Evolutionary conservation across 371 early-diverging fungal genomes (phyloP).

Genomic region (Dinochytrium kinnereticum): DNA sequence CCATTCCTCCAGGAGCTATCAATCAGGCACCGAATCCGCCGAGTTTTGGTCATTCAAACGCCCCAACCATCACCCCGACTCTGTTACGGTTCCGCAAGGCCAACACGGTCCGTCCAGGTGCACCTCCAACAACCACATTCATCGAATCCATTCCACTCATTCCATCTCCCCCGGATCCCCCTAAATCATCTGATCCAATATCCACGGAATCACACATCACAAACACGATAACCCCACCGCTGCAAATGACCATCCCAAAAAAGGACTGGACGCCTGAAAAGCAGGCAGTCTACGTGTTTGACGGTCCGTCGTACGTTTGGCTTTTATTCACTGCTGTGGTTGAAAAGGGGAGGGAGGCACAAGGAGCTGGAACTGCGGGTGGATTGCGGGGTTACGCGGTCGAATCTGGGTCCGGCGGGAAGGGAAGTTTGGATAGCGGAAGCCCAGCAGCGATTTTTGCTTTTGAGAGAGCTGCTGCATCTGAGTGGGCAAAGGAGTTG

Average conservation of each 20-base stretch:
- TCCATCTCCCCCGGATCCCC: neutral
- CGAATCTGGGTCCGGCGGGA: neutral
- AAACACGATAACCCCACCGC: neutral
- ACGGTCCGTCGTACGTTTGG: neutral
- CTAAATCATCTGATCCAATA: no score
- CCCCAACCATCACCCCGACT: neutral
- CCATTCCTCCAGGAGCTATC: no score
- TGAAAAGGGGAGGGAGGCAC: neutral
- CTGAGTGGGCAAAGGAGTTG: constrained; percentile 33
- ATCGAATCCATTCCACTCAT: constrained; percentile 1
- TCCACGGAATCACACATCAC: no score
- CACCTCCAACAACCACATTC: neutral
- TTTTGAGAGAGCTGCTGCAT: constrained; percentile 4
- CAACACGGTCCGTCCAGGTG: neutral
- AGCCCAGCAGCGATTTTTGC: neutral
- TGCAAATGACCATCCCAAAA: neutral
- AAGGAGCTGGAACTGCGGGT: neutral
- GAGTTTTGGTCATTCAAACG: no score
- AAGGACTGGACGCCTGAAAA: constrained; percentile 7
- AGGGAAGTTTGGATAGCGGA: neutral
- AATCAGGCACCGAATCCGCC: no score
- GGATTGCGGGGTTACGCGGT: neutral
- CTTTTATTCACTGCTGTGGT: neutral
- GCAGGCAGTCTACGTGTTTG: neutral
- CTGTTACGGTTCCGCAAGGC: neutral